phyloP scores from a whole-genome alignment of 768 basidiomycete species.

The Tephrocybe sp. region DNA sequence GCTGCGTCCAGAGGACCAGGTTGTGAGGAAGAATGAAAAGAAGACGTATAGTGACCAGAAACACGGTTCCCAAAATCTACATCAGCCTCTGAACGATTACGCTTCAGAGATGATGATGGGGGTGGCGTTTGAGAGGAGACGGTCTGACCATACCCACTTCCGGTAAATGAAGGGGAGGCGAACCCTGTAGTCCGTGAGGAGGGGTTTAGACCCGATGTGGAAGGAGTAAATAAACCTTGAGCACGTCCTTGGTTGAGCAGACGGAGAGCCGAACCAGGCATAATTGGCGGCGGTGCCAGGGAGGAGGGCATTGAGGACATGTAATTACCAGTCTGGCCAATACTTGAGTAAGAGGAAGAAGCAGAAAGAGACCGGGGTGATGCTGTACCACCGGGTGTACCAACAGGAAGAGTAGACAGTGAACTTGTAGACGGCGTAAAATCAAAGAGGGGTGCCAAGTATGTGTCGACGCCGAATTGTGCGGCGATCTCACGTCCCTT shows the following conservation, averaged over 20 bases:
- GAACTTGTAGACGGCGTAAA: conserved; percentile 78
- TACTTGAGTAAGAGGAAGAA: conserved; percentile 62
- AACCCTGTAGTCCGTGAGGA: conserved; percentile 46
- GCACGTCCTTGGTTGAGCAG: conserved; percentile 83
- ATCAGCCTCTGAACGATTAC: conserved; percentile 68
- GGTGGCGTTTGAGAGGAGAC: conserved; percentile 53
- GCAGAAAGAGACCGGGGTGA: conserved; percentile 67
- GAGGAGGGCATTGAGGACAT: conserved; percentile 43
- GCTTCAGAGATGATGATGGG: conserved; percentile 48
- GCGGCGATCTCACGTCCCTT: conserved; percentile 89
- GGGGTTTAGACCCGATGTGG: conserved; percentile 55
- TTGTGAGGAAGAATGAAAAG: conserved; percentile 21
- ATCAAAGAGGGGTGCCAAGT: conserved; percentile 90
- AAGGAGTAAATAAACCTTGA: conserved; percentile 83
- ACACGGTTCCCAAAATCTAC: conserved; percentile 35
- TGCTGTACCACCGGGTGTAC: conserved; percentile 42
- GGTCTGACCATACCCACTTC: conserved; percentile 46
- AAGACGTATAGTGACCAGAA: conserved; percentile 16
- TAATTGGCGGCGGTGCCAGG: conserved; percentile 79
- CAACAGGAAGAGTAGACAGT: conserved; percentile 63
- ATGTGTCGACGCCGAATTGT: conserved; percentile 86
- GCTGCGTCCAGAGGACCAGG: conserved; percentile 24
- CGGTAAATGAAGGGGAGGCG: conserved; percentile 50
- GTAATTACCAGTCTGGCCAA: conserved; percentile 46
- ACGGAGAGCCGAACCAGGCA: conserved; percentile 83